These are phyloP conservation scores for Hanseniaspora jakobsenii DNA, from an alignment of 805 yeast species.

Conservation along the genomic window DNA sequence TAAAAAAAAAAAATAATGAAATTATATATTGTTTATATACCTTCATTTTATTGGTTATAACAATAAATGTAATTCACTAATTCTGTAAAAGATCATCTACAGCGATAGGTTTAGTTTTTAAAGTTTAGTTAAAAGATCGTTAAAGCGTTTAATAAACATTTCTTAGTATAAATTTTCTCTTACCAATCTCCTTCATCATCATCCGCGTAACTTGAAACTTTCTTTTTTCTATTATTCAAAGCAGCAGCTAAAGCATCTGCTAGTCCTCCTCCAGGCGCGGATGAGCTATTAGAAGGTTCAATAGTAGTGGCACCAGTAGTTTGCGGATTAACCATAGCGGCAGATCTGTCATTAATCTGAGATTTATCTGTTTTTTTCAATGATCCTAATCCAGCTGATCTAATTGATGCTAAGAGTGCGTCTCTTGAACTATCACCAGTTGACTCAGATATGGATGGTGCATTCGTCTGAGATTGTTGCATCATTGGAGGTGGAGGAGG, in stretches of 20 bases:
- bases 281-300: constrained; percentile 28
- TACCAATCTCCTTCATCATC: constrained; percentile 73
- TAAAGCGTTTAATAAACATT: too few species aligned
- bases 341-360: constrained; percentile 70
- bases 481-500: constrained; percentile 9
- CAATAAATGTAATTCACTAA: background rate
- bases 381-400: constrained; percentile 61
- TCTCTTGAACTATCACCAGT: constrained; percentile 53
- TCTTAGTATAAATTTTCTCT: background rate
- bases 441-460: constrained; percentile 18
- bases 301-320: background rate
- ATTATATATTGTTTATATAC: background rate
- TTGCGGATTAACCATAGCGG: constrained; percentile 46
- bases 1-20: too few species aligned
- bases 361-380: constrained; percentile 72
- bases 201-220: constrained; percentile 70
- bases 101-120: background rate
- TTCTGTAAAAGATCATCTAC: background rate
- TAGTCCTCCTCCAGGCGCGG: constrained; percentile 48
- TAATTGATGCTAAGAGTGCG: constrained; percentile 74
- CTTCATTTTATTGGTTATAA: background rate
- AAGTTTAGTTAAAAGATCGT: too few species aligned
- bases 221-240: constrained; percentile 64
- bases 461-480: background rate
- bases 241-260: constrained; percentile 89